Conservation (phyloP, 1,139 yeast genomes). For the Sugiyamaella pinicola region DNA sequence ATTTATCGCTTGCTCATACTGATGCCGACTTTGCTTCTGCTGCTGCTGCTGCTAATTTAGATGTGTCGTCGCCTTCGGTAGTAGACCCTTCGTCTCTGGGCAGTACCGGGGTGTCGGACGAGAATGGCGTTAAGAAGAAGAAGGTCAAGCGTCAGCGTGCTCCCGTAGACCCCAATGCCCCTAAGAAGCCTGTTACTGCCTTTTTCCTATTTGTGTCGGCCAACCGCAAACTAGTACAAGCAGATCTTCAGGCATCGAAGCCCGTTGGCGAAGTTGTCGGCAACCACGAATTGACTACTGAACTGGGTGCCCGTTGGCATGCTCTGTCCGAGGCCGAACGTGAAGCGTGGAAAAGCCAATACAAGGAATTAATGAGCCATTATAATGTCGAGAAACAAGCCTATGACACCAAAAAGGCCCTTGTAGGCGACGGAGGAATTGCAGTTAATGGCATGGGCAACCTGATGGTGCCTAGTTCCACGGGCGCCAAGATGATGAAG, state of each 20-base stretch:
- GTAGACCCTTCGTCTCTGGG: constrained; percentile 12
- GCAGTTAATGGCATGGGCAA: constrained; percentile 36
- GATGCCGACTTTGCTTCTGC: constrained; percentile 37
- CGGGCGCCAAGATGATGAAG: constrained; percentile 29
- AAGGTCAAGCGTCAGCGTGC: constrained; percentile 45
- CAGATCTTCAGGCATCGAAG: constrained; percentile 44
- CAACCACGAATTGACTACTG: constrained; percentile 75
- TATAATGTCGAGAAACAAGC: constrained; percentile 67
- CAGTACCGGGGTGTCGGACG: constrained; percentile 49
- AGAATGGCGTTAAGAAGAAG: constrained; percentile 36
- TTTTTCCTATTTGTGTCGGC: constrained; percentile 71
- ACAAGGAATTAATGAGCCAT: constrained; percentile 61
- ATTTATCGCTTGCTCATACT: constrained; percentile 20
- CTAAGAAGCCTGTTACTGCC: constrained; percentile 68
- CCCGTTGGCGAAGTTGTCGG: constrained; percentile 63
- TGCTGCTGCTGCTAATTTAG: constrained; percentile 24
- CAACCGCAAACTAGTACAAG: constrained; percentile 49
- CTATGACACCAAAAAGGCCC: constrained; percentile 54
- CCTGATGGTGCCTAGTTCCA: constrained; percentile 28
- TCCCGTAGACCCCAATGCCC: constrained; percentile 53
- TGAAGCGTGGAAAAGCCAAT: constrained; percentile 73
- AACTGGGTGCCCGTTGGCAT: constrained; percentile 79
- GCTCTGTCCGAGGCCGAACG: constrained; percentile 66
- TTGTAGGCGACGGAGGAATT: constrained; percentile 28
- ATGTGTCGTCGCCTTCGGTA: constrained; percentile 24